These are phyloP conservation scores for Penicillium sp. DNA, from an alignment of 2,329 filamentous ascomycete species.

Conservation along the genomic window DNA sequence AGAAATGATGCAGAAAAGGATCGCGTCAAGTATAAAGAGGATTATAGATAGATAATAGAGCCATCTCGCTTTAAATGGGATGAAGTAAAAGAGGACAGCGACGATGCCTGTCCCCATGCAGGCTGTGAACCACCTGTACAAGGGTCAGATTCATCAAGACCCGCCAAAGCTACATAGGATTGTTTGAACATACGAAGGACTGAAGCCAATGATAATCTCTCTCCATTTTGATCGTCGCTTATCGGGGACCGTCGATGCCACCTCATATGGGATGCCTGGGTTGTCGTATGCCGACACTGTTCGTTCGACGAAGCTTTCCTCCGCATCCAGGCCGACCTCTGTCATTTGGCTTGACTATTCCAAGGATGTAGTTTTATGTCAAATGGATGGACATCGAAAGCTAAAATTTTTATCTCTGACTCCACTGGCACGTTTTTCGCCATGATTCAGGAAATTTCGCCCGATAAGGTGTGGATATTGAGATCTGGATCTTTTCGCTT, in stretches of 20 bases:
- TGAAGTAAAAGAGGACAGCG: background rate
- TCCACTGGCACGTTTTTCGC: too few relatives aligned
- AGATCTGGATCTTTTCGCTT: too few relatives aligned
- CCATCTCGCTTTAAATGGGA: background rate
- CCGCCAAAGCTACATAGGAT: too few relatives aligned
- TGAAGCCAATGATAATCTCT: background rate
- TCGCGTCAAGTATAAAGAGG: background rate
- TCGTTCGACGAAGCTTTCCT: too few relatives aligned
- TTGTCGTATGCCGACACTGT: background rate
- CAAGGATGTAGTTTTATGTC: too few relatives aligned
- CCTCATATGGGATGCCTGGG: background rate
- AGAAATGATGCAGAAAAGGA: background rate
- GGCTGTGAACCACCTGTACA: background rate
- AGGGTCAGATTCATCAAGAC: background rate
- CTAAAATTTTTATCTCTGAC: too few relatives aligned
- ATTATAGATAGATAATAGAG: background rate
- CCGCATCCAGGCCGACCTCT: too few relatives aligned
- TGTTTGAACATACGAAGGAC: background rate
- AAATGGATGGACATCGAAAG: too few relatives aligned
- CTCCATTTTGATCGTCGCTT: background rate
- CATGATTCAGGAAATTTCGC: too few relatives aligned
- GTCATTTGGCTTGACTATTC: too few relatives aligned
- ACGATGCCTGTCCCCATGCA: background rate
- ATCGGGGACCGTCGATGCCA: background rate
- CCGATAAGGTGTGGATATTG: too few relatives aligned